These are phyloP conservation scores for Paecilomyces fulvus DNA, from an alignment of 2,329 filamentous ascomycete species.

Conservation along the genomic window DNA sequence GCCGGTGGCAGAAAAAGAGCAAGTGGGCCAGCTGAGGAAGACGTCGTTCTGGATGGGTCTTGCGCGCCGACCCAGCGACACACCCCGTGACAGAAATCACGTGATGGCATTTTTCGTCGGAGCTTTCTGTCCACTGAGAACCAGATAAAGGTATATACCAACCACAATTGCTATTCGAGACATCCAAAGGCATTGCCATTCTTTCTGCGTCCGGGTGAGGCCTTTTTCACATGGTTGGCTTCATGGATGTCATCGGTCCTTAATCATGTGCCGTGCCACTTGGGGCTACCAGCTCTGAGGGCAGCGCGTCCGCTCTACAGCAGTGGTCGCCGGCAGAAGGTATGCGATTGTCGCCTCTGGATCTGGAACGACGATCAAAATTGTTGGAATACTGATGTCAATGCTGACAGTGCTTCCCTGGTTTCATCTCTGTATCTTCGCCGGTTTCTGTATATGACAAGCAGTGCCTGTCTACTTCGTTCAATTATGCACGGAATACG, in stretches of 20 bases:
- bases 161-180: not conserved
- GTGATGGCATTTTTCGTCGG: constrained; percentile 23
- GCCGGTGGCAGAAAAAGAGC: not conserved
- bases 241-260: constrained; percentile 37
- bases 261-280: constrained; percentile 30
- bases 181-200: constrained; percentile 4
- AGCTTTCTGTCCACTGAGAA: not conserved
- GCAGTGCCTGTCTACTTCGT: not conserved
- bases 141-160: not conserved
- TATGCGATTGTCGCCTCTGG: constrained; percentile 5
- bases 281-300: constrained; percentile 28
- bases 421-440: not conserved
- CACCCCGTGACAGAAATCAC: constrained; percentile 23
- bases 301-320: constrained; percentile 18
- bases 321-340: constrained; percentile 18
- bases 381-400: constrained; percentile 6
- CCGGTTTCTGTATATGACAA: not conserved
- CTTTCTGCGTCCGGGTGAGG: constrained; percentile 1
- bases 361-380: not conserved
- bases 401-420: not conserved
- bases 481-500: not conserved
- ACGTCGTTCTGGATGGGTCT: constrained; percentile 13
- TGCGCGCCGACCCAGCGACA: constrained; percentile 23
- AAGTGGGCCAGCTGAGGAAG: constrained; percentile 9
- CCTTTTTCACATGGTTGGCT: constrained; percentile 18